Conservation (phyloP, 1,284 basidiomycete genomes). For the Hypsizygus ulmarius region DNA sequence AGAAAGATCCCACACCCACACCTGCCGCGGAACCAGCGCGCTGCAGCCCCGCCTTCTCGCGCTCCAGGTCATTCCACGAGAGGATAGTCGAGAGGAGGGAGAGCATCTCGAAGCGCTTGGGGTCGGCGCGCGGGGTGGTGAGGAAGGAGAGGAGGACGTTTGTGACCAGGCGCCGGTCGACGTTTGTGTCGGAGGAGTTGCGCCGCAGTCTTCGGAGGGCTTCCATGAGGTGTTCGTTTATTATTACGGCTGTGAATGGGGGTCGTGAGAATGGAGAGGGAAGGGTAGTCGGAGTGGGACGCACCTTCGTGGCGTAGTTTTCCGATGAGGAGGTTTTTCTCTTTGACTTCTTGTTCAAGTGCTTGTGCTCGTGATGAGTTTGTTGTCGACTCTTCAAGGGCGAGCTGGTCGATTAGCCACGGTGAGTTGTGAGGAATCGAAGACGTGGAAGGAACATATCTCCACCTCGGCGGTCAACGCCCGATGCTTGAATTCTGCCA, state of each 20-base stretch:
- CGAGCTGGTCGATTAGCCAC: constrained; percentile 38
- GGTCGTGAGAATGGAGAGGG: neutral
- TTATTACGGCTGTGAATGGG: constrained; percentile 72
- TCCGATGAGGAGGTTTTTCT: constrained; percentile 88
- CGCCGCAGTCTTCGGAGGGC: constrained; percentile 90
- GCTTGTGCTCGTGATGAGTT: constrained; percentile 65
- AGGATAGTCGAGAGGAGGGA: constrained; percentile 85
- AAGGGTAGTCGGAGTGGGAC: constrained; percentile 14
- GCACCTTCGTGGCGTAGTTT: constrained; percentile 93
- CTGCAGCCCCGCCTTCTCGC: constrained; percentile 88
- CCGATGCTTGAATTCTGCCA: constrained; percentile 85
- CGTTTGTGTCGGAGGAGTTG: constrained; percentile 83
- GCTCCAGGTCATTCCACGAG: constrained; percentile 86
- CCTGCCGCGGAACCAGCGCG: constrained; percentile 38
- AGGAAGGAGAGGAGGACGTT: constrained; percentile 95
- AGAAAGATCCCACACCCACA: constrained; percentile 46
- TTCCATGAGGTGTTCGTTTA: constrained; percentile 97
- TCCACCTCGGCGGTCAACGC: constrained; percentile 83
- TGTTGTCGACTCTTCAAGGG: constrained; percentile 72
- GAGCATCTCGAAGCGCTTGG: constrained; percentile 97
- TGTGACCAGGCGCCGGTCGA: constrained; percentile 91
- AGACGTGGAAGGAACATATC: constrained; percentile 12
- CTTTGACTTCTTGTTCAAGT: constrained; percentile 89
- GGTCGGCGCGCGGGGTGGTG: constrained; percentile 84
- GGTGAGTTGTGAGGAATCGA: neutral